A percentile compares a stretch with the other conserved stretches of the same genome.
Conservation (phyloP, 768 basidiomycete species). For the Hypholoma fasciculare region DNA sequence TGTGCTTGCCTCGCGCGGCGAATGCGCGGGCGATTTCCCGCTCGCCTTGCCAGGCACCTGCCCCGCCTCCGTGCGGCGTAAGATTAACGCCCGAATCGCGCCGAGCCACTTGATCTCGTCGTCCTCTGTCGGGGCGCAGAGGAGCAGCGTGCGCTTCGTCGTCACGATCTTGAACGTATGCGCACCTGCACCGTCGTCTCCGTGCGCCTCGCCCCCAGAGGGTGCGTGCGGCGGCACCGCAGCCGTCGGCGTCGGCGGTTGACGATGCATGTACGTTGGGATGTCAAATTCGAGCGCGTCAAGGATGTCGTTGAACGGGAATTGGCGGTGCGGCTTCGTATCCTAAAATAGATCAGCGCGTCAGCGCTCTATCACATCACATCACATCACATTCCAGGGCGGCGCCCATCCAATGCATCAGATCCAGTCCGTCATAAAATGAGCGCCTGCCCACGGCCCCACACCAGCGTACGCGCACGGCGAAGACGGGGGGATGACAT, state of each 20-base stretch:
- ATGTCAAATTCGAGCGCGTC: conserved; percentile 91
- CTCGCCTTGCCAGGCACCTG: conserved; percentile 47
- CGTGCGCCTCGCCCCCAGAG: conserved; percentile 31
- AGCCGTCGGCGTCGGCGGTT: conserved; percentile 34
- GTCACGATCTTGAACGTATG: conserved; percentile 96
- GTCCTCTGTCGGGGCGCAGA: conserved; percentile 95
- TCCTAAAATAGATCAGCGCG: conserved; percentile 53
- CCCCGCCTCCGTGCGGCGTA: conserved; percentile 58
- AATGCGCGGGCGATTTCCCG: conserved; percentile 20
- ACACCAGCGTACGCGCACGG: not conserved
- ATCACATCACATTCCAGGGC: too few relatives aligned
- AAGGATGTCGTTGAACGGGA: conserved; percentile 81
- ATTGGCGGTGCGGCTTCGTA: conserved; percentile 82
- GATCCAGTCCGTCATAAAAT: too few relatives aligned
- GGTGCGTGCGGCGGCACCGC: conserved; percentile 34
- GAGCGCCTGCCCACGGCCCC: not conserved
- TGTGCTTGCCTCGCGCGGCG: not conserved
- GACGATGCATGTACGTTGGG: conserved; percentile 41
- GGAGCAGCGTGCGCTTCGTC: conserved; percentile 82
- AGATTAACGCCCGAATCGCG: conserved; percentile 89
- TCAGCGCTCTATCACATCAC: not conserved
- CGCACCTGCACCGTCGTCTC: conserved; percentile 41
- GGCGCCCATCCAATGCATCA: too few relatives aligned
- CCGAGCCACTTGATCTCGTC: conserved; percentile 99
- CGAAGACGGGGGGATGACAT: conserved; percentile 28